These are phyloP conservation scores for Saccharomycopsis synnaedendra DNA, from an alignment of 805 yeast species.

Conservation along the genomic window DNA sequence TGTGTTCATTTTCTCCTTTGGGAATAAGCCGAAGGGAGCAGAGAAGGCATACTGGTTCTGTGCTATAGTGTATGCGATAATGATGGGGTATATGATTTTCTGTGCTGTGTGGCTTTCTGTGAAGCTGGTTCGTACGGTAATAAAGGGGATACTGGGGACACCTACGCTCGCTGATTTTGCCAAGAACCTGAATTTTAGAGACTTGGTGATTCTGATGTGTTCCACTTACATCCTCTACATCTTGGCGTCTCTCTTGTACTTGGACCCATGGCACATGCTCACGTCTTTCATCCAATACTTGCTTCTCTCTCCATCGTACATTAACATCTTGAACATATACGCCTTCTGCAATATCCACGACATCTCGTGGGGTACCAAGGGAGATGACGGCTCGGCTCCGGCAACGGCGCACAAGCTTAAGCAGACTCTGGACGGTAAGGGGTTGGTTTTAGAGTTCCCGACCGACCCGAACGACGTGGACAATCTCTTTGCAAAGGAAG, in stretches of 20 bases:
- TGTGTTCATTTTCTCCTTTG: constrained; percentile 52
- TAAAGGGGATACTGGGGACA: constrained; percentile 15
- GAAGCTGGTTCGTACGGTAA: constrained; percentile 32
- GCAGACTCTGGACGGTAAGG: constrained; percentile 34
- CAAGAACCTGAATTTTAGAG: constrained; percentile 32
- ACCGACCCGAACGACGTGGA: constrained; percentile 41
- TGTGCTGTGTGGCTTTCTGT: constrained; percentile 50
- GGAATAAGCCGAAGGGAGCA: constrained; percentile 55
- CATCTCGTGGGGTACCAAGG: constrained; percentile 70
- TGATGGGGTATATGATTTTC: constrained; percentile 47
- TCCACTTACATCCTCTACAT: constrained; percentile 55
- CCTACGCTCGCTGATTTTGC: constrained; percentile 39
- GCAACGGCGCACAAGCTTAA: constrained; percentile 39
- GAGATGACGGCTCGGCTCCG: constrained; percentile 34
- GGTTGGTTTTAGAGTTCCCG: constrained; percentile 41
- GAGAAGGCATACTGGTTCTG: constrained; percentile 40
- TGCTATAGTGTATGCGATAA: constrained; percentile 44
- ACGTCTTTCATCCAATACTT: constrained; percentile 42
- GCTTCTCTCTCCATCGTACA: constrained; percentile 40
- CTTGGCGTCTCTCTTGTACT: constrained; percentile 43
- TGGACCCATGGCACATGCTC: constrained; percentile 59
- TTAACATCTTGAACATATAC: constrained; percentile 49
- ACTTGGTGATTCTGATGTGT: constrained; percentile 43
- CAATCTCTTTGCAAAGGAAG: constrained; percentile 33
- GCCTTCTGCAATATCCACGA: constrained; percentile 66